A percentile compares a stretch with the other conserved stretches of the same genome.
Evolutionary conservation across 306 rosid genomes (phyloP).

Genomic region (Cercis canadensis): DNA sequence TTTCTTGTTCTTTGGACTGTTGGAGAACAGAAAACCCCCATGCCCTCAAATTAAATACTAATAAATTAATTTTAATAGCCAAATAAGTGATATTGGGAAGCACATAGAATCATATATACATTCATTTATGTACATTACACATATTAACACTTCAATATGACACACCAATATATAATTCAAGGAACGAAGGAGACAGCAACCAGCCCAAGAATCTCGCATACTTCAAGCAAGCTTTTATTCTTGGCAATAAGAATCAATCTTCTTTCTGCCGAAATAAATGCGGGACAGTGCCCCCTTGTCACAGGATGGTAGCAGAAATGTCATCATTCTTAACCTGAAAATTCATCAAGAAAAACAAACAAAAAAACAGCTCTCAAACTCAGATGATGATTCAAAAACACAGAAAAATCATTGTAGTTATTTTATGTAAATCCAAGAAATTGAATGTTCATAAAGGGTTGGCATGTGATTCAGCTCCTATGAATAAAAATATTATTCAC

Average conservation of each 20-base stretch:
- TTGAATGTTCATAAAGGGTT: background rate
- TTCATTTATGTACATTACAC: too few species aligned
- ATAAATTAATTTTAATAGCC: too few species aligned
- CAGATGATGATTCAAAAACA: too few species aligned
- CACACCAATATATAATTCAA: slow-evolving; percentile 22
- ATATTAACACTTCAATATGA: too few species aligned
- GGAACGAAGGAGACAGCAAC: slow-evolving; percentile 37
- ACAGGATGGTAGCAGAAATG: slow-evolving; percentile 25
- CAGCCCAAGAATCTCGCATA: slow-evolving; percentile 39
- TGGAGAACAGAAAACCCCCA: too few species aligned
- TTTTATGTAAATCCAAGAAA: too few species aligned
- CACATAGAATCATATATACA: too few species aligned
- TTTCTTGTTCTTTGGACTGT: too few species aligned
- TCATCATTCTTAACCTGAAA: slow-evolving; percentile 50
- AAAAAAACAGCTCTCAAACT: too few species aligned
- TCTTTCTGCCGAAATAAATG: slow-evolving; percentile 35
- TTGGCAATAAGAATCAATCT: slow-evolving; percentile 36
- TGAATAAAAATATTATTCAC: background rate
- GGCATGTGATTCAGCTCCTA: background rate
- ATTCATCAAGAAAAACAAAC: background rate
- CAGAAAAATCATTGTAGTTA: too few species aligned
- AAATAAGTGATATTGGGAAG: too few species aligned
- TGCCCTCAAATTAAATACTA: too few species aligned
- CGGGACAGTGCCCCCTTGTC: slow-evolving; percentile 39
- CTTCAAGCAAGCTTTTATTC: slow-evolving; percentile 33